Evolutionary conservation across 805 yeast genomes (phyloP).

Genomic region (Ogataea ganodermae): DNA sequence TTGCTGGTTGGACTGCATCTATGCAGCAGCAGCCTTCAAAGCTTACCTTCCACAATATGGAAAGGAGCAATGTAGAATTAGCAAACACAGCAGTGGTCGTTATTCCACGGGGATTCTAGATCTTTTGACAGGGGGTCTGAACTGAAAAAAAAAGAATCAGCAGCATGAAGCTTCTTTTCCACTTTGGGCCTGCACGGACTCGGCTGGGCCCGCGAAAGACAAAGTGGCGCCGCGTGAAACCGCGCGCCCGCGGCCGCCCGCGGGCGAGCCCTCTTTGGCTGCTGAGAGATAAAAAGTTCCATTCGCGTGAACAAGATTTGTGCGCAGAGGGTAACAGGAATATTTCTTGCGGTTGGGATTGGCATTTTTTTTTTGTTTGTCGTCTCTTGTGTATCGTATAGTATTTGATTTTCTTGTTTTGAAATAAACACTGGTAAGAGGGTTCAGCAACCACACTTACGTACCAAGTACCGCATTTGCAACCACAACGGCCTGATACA

Average conservation of each 20-base stretch:
- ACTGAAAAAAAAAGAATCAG: not conserved
- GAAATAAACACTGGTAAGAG: not conserved
- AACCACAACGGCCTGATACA: not conserved
- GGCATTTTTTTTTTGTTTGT: constrained; percentile 4
- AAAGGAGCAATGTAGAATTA: not conserved
- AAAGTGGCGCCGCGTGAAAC: not conserved
- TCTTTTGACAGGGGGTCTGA: constrained; percentile 5
- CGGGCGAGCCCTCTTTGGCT: not conserved
- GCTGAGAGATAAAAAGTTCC: not conserved
- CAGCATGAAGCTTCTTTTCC: not conserved
- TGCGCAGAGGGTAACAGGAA: constrained; percentile 6
- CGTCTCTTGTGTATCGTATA: constrained; percentile 3
- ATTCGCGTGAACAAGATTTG: not conserved
- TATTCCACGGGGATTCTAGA: not conserved
- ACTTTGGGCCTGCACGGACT: not conserved
- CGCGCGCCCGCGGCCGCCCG: not conserved
- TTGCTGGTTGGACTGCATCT: not conserved
- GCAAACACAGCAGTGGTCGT: not conserved
- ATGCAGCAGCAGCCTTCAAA: no score
- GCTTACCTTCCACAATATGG: no score
- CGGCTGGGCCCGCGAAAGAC: not conserved
- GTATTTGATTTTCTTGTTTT: not conserved
- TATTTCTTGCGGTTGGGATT: constrained; percentile 4
- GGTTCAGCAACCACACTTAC: not conserved
- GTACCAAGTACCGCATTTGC: not conserved